Base-by-base conservation (phyloP, 805 yeast genomes). In the Barnettozyma populi region DNA sequence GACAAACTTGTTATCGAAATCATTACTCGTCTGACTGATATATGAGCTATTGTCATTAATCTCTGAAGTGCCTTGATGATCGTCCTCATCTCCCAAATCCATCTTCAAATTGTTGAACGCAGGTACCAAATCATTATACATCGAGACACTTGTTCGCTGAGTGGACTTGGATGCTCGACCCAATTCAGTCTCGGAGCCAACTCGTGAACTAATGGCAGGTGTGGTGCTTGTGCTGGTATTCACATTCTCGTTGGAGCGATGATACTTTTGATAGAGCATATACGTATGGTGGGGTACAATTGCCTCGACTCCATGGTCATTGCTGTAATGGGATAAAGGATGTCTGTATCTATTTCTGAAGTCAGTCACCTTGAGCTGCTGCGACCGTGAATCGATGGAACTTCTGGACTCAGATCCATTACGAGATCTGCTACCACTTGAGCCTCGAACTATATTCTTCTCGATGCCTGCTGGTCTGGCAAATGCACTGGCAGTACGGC, bases 101-200 rank as follows among this genome's bases (percentile, higher is more conserved):
- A 59, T 57, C 35, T 51, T 56, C 48, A 59, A 36, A 24, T 51
- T 54, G 27, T 51, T 53, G 39, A 59, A 59, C 3, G 63, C 63
- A 1, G 63, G 63, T 2, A 59, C 50, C 27, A 57, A 20, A 9
- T 53, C 63, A 40, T 56, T 52, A 10, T 50, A 54, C 57, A 57
- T 53, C 1, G 55, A 44, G 4, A 58, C 52, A 10, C 50, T 49
- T 36, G 29, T 38, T 6, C 55, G 21, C 42, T 18, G 42, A 20
- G 42, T 39, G 18, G 38, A 39, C 14, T 32, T 31, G 24, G 44
- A 41, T 19, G 18, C 20, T 24, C 23, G n/a, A 5, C 41, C 41
- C 31, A 38, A 21, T 6, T 38, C 29, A 24, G 25, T 38, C 24
- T 32, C 20, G 23, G 14, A 25, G 18, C 34, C 25, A 27, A 8